A percentile compares a stretch with the other conserved stretches of the same genome.
Evolutionary conservation across 2,329 filamentous ascomycete genomes (phyloP).

Genomic region (Paecilomyces sp.): DNA sequence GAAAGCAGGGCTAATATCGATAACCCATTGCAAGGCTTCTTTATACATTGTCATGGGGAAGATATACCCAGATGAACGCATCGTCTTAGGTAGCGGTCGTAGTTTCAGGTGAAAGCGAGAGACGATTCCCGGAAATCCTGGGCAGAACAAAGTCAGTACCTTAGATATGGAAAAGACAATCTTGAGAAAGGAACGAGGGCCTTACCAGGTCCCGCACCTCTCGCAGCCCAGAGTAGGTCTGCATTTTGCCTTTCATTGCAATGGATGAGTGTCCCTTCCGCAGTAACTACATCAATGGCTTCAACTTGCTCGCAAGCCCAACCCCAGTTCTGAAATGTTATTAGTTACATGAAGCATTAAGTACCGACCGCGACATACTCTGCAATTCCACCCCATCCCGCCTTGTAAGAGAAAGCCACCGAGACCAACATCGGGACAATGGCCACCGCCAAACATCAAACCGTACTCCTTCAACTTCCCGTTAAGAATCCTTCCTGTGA

Average conservation of each 20-base stretch:
- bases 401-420: too few relatives aligned
- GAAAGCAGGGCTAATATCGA: constrained; percentile 25
- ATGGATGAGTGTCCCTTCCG: too few relatives aligned
- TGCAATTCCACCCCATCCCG: too few relatives aligned
- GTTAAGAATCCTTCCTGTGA: too few relatives aligned
- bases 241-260: constrained; percentile 23
- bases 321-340: too few relatives aligned
- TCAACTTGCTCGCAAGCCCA: too few relatives aligned
- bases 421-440: too few relatives aligned
- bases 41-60: constrained; percentile 39
- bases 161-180: not conserved
- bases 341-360: too few relatives aligned
- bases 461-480: too few relatives aligned
- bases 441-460: too few relatives aligned
- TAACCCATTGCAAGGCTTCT: constrained; percentile 40
- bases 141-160: not conserved
- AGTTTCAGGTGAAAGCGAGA: constrained; percentile 42
- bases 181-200: not conserved
- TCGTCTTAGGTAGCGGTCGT: constrained; percentile 5
- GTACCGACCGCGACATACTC: too few relatives aligned
- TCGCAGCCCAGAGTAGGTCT: constrained; percentile 42
- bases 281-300: too few relatives aligned
- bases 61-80: constrained; percentile 28
- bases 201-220: constrained; percentile 39
- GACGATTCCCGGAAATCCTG: constrained; percentile 42